Conservation (phyloP, 805 yeast genomes). For the Vanderwaltozyma yarrowii region DNA sequence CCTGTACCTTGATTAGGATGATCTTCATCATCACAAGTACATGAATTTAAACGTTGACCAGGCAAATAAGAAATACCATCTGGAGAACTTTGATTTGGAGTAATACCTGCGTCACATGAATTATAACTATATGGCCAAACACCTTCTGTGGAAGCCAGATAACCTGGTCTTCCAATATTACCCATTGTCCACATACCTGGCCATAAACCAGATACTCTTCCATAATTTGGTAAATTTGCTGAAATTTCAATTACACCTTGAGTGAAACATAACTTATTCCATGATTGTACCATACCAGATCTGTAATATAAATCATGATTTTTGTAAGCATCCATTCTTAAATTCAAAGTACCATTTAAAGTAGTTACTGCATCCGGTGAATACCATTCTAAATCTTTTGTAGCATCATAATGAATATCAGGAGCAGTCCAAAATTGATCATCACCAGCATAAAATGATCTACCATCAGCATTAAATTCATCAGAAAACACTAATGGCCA, state of each 20-base stretch:
- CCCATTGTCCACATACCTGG: constrained; percentile 97
- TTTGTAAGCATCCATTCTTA: constrained; percentile 71
- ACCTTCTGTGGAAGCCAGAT: constrained; percentile 77
- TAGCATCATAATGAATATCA: constrained; percentile 76
- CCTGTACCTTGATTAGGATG: constrained; percentile 86
- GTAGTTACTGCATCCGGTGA: constrained; percentile 85
- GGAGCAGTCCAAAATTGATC: constrained; percentile 88
- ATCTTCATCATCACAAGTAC: constrained; percentile 74
- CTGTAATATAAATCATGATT: constrained; percentile 75
- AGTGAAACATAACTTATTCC: constrained; percentile 87
- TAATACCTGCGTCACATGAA: constrained; percentile 86
- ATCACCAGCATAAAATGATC: constrained; percentile 84
- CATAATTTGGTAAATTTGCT: constrained; percentile 70
- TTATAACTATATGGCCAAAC: constrained; percentile 92
- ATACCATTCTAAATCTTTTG: constrained; percentile 90
- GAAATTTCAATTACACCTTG: constrained; percentile 74
- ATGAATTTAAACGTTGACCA: constrained; percentile 67
- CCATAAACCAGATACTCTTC: constrained; percentile 79
- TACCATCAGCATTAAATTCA: constrained; percentile 82
- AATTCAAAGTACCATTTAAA: constrained; percentile 52
- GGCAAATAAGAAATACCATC: constrained; percentile 85
- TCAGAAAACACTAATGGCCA: constrained; percentile 84
- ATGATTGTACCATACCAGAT: constrained; percentile 84
- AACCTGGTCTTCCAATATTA: constrained; percentile 87
- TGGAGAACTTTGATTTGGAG: constrained; percentile 82